phyloP scores from a whole-genome alignment of 2,329 filamentous ascomycete species.

The Colletotrichum godetiae region DNA sequence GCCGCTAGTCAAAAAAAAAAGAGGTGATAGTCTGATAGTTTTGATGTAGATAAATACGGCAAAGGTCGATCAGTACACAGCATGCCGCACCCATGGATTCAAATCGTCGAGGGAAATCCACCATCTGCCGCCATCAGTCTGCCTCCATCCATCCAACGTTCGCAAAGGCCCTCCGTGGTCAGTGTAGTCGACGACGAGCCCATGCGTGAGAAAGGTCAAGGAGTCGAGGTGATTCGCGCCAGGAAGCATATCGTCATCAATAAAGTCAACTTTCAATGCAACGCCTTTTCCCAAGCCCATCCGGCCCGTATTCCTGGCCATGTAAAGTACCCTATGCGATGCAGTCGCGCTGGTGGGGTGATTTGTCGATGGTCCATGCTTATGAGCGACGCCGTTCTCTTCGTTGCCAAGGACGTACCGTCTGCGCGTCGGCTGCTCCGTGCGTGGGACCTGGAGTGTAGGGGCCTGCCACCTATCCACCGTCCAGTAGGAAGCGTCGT shows the following conservation, averaged over 20 bases:
- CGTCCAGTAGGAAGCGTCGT: neutral
- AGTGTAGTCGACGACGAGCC: neutral
- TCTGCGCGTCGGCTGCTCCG: neutral
- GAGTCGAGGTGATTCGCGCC: neutral
- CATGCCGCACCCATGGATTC: constrained; percentile 1
- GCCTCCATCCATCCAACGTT: neutral
- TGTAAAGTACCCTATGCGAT: neutral
- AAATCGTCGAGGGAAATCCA: constrained; percentile 3
- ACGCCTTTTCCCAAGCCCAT: neutral
- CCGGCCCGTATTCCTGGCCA: neutral
- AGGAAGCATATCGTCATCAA: neutral
- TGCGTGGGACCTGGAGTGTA: neutral
- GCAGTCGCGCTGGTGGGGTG: neutral
- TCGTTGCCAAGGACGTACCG: neutral
- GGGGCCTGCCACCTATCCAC: neutral
- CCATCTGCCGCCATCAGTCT: neutral
- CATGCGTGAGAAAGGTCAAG: neutral
- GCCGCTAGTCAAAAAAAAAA: too few relatives aligned
- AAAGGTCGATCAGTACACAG: neutral
- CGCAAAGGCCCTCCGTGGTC: neutral
- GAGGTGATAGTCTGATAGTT: too few relatives aligned
- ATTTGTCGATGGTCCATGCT: neutral
- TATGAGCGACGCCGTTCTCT: neutral
- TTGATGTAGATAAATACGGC: neutral
- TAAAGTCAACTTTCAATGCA: neutral